Evolutionary conservation across 2,329 filamentous ascomycete species (phyloP).

Genomic region (Nemania bipapillata): DNA sequence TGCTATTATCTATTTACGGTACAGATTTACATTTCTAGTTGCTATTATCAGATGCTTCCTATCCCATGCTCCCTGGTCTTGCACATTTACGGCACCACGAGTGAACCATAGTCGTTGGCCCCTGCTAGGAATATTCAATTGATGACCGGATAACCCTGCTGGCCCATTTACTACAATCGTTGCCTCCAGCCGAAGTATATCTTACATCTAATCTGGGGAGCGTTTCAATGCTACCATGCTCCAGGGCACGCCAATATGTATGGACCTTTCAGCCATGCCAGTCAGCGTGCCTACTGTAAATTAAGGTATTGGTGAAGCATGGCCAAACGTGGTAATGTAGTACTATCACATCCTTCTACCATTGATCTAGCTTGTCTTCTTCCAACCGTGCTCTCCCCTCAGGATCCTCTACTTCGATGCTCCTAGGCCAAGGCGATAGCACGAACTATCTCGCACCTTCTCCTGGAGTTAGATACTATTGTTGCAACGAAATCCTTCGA

Average conservation of each 20-base stretch:
- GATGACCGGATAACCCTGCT: no score
- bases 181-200: not conserved
- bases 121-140: not conserved
- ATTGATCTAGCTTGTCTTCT: not conserved
- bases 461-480: not conserved
- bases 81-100: not conserved
- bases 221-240: not conserved
- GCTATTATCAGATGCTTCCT: not conserved
- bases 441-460: not conserved
- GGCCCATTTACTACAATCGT: no score
- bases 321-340: constrained; percentile 9
- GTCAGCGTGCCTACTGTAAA: constrained; percentile 9
- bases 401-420: not conserved
- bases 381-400: not conserved
- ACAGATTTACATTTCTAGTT: not conserved
- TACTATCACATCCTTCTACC: not conserved
- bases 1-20: not conserved
- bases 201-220: not conserved
- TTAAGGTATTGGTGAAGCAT: not conserved
- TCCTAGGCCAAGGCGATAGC: not conserved
- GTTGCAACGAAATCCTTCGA: constrained; percentile 14
- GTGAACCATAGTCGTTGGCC: not conserved
- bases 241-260: constrained; percentile 6
- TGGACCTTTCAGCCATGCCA: constrained; percentile 14
- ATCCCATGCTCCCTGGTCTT: not conserved